Percentiles rank a stretch among this genome's conserved stretches.
Evolutionary conservation across 345 rosid genomes (phyloP).

Genomic region (Populus simonii): DNA sequence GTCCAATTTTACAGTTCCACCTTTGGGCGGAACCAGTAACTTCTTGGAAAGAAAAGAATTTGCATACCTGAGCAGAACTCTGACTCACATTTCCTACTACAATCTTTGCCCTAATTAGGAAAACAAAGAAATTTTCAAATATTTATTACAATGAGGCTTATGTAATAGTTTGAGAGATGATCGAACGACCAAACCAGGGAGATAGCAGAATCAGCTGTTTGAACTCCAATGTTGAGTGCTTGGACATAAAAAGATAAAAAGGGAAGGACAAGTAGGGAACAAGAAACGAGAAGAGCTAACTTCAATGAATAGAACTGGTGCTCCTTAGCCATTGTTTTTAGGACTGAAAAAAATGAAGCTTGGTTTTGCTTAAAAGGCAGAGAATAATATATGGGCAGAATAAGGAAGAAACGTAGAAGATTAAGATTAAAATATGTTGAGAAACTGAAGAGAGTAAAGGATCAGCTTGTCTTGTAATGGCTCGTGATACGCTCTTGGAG

Average conservation of each 20-base stretch:
- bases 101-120: conserved; percentile 55
- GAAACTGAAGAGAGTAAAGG: background rate
- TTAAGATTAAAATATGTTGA: too few species aligned
- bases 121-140: background rate
- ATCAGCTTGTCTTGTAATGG: conserved; percentile 34
- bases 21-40: too few species aligned
- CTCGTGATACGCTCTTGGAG: conserved; percentile 47
- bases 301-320: conserved; percentile 14
- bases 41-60: background rate
- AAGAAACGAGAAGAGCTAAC: conserved; percentile 15
- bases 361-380: conserved; percentile 19
- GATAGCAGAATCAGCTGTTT: conserved; percentile 42
- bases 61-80: conserved; percentile 67
- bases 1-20: too few species aligned
- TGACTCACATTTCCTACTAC: conserved; percentile 86
- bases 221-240: conserved; percentile 72
- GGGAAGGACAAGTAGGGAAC: conserved; percentile 10
- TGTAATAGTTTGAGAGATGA: background rate
- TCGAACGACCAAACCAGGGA: conserved; percentile 41
- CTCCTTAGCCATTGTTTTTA: conserved; percentile 18
- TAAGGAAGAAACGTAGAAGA: background rate
- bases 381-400: background rate
- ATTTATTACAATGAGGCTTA: background rate
- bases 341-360: background rate
- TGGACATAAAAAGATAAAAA: conserved; percentile 30